phyloP scores from a whole-genome alignment of 2,329 filamentous ascomycete genomes.

The Colletotrichum agaves region DNA sequence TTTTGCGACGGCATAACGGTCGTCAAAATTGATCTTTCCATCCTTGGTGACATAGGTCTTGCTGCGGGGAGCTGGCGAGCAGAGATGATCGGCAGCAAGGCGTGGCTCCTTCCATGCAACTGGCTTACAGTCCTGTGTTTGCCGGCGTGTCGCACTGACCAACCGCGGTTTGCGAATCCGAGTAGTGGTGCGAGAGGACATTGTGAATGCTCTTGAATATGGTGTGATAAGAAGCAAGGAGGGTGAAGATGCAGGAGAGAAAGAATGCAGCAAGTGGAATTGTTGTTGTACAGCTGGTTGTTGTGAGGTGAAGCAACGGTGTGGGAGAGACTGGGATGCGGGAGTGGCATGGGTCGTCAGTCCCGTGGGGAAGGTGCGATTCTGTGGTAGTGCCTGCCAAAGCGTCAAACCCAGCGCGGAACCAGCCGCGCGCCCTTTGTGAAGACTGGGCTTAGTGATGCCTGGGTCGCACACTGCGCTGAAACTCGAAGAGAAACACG shows the following conservation, averaged over 20 bases:
- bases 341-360: neutral
- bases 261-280: neutral
- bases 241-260: neutral
- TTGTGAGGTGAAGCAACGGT: neutral
- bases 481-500: conserved; percentile 17
- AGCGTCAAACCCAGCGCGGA: neutral
- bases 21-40: conserved; percentile 20
- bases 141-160: neutral
- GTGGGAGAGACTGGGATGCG: neutral
- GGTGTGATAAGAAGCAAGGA: neutral
- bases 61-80: neutral
- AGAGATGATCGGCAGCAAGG: conserved; percentile 23
- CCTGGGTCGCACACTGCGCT: conserved; percentile 3
- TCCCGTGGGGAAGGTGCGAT: conserved; percentile 7
- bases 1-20: conserved; percentile 4
- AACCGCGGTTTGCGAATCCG: neutral
- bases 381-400: conserved; percentile 9
- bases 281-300: neutral
- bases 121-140: neutral
- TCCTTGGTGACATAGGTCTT: conserved; percentile 23
- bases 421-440: conserved; percentile 3
- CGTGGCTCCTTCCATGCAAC: conserved; percentile 29
- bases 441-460: neutral
- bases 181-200: neutral
- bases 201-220: neutral